Evolutionary conservation across 768 basidiomycete species (phyloP).

Genomic region (Phylloporus sp.): DNA sequence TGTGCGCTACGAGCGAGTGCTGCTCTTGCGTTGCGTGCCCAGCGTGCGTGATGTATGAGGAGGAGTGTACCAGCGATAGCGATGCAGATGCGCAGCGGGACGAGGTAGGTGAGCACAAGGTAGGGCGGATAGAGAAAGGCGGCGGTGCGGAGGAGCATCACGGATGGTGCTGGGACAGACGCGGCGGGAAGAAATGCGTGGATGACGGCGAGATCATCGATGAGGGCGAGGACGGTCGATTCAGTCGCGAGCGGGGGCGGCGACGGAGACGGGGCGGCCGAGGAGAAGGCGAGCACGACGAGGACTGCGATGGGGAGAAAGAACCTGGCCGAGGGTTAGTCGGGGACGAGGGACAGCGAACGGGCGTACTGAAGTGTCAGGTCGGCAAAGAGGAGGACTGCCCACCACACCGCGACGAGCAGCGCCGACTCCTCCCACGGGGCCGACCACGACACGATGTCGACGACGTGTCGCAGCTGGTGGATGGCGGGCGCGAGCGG

Average conservation of each 20-base stretch:
- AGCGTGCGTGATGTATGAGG: slow-evolving; percentile 65
- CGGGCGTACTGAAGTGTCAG: slow-evolving; percentile 45
- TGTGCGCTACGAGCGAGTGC: slow-evolving; percentile 63
- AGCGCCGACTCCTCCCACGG: slow-evolving; percentile 63
- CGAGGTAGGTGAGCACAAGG: slow-evolving; percentile 55
- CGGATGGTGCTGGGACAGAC: slow-evolving; percentile 26
- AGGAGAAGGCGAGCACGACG: slow-evolving; percentile 35
- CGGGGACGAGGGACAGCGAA: fast-evolving
- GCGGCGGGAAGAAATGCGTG: slow-evolving; percentile 52
- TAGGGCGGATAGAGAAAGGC: slow-evolving; percentile 61
- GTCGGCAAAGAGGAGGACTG: slow-evolving; percentile 58
- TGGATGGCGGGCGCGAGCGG: slow-evolving; percentile 56
- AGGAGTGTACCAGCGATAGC: slow-evolving; percentile 56
- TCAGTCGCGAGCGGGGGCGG: slow-evolving; percentile 47
- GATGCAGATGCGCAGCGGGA: slow-evolving; percentile 59
- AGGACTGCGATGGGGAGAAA: slow-evolving; percentile 52
- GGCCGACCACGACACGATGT: slow-evolving; percentile 56
- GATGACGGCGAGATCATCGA: slow-evolving; percentile 66
- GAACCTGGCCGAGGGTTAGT: slow-evolving; percentile 39
- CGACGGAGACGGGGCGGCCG: slow-evolving; percentile 9
- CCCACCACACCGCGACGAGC: slow-evolving; percentile 73
- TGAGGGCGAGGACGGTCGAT: slow-evolving; percentile 44
- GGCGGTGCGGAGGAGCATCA: slow-evolving; percentile 51
- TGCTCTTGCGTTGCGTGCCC: slow-evolving; percentile 52
- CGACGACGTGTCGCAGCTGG: slow-evolving; percentile 36